Conservation (phyloP, 179 eudicot genomes). For the Gypsophila paniculata region DNA sequence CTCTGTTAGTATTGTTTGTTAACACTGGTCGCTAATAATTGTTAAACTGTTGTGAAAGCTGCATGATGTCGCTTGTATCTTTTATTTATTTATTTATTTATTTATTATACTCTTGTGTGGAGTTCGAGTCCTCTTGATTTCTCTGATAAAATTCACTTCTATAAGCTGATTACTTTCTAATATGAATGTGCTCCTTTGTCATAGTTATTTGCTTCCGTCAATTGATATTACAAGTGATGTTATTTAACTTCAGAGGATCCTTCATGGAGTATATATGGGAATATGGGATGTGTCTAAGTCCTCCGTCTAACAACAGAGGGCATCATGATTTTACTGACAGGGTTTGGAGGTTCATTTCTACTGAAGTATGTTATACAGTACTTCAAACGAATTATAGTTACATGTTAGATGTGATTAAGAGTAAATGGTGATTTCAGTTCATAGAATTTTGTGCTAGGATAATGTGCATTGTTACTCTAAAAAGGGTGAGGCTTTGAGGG, state of each 20-base stretch:
- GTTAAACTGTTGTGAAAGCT: not conserved
- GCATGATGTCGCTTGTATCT: not conserved
- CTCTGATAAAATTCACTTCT: no score
- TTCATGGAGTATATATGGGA: not conserved
- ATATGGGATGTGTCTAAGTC: not conserved
- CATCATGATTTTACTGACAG: not conserved
- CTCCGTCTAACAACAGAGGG: not conserved
- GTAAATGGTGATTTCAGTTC: no score
- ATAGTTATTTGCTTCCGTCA: not conserved
- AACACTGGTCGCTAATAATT: not conserved
- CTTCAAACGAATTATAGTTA: not conserved
- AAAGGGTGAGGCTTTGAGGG: not conserved
- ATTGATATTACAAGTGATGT: not conserved
- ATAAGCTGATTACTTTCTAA: no score
- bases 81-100: no score
- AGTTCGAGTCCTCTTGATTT: not conserved
- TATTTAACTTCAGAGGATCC: not conserved
- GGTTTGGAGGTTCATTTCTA: not conserved
- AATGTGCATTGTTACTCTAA: not conserved
- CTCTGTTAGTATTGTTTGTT: not conserved
- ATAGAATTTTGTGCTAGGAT: not conserved
- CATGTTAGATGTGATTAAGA: no score
- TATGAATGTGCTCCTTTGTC: not conserved
- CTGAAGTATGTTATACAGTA: not conserved
- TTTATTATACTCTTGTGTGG: not conserved